A percentile compares a stretch with the other conserved stretches of the same genome.
Conservation (phyloP, 495 filamentous ascomycete species). For the Margaritispora aquatica region DNA sequence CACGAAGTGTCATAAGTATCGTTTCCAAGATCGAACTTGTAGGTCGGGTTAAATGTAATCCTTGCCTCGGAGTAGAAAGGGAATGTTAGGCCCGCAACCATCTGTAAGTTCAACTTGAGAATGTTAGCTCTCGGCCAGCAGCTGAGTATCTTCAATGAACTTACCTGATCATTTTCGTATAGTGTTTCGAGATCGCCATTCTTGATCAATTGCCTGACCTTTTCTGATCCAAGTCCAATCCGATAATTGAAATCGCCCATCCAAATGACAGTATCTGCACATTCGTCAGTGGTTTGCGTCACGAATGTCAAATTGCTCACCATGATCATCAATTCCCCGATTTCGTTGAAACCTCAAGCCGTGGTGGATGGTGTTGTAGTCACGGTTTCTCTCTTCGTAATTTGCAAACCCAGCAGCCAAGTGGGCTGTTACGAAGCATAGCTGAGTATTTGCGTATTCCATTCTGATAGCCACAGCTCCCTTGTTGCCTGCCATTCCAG, state of each 20-base stretch:
- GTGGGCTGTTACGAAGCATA: conserved; percentile 97
- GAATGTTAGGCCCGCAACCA: conserved; percentile 86
- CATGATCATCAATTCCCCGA: conserved; percentile 83
- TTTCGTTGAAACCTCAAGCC: conserved; percentile 89
- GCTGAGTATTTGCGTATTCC: conserved; percentile 86
- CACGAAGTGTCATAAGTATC: conserved; percentile 84
- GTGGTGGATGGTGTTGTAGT: conserved; percentile 79
- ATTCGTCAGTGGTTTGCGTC: neutral
- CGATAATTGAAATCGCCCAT: conserved; percentile 98
- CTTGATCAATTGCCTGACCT: conserved; percentile 65
- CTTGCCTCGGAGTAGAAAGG: conserved; percentile 83
- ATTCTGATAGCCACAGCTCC: conserved; percentile 95
- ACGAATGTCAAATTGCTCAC: neutral
- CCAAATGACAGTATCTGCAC: conserved; percentile 76
- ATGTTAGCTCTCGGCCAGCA: neutral
- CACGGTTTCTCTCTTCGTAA: conserved; percentile 90
- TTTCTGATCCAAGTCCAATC: conserved; percentile 78
- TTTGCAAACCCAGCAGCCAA: conserved; percentile 95
- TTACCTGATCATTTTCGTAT: conserved; percentile 89
- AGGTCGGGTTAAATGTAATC: conserved; percentile 85
- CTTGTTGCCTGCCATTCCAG: conserved; percentile 96
- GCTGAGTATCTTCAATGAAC: conserved; percentile 1
- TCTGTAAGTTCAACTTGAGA: conserved; percentile 76
- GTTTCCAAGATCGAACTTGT: conserved; percentile 85
- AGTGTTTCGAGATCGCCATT: conserved; percentile 67